Evolutionary conservation across 805 yeast genomes (phyloP).

Genomic region (Ogataea nitratoaversa): DNA sequence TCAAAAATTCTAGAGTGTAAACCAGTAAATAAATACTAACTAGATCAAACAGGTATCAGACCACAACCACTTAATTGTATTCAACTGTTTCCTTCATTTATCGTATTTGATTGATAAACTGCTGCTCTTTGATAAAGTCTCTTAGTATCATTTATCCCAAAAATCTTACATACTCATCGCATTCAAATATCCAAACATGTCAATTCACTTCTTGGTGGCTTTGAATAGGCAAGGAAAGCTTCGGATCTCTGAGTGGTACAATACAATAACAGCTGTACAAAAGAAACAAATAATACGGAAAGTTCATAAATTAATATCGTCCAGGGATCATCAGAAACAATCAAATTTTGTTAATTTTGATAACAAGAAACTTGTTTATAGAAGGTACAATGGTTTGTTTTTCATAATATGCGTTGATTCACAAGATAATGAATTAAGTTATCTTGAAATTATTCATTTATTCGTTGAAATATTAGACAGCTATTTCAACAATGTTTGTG

Average conservation of each 20-base stretch:
- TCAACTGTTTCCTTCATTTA: too few species aligned
- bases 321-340: conserved; percentile 81
- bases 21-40: too few species aligned
- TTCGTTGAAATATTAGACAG: conserved; percentile 85
- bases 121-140: too few species aligned
- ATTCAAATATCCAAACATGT: too few species aligned
- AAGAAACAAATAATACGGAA: conserved; percentile 49
- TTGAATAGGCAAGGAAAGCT: conserved; percentile 94
- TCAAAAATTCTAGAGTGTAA: too few species aligned
- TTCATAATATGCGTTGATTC: conserved; percentile 80
- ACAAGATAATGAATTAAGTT: conserved; percentile 77
- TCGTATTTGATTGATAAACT: too few species aligned
- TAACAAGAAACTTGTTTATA: conserved; percentile 67
- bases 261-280: conserved; percentile 35
- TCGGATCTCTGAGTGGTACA: conserved; percentile 77
- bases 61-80: too few species aligned
- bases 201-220: conserved; percentile 74
- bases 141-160: too few species aligned
- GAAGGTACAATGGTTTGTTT: conserved; percentile 88
- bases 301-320: conserved; percentile 72
- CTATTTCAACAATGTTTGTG: conserved; percentile 88
- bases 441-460: conserved; percentile 79
- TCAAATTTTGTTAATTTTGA: conserved; percentile 42
- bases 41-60: too few species aligned
- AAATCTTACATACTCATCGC: too few species aligned